Evolutionary conservation across 169 alveolate genomes (phyloP).

Genomic region (Plasmodium vivax): DNA sequence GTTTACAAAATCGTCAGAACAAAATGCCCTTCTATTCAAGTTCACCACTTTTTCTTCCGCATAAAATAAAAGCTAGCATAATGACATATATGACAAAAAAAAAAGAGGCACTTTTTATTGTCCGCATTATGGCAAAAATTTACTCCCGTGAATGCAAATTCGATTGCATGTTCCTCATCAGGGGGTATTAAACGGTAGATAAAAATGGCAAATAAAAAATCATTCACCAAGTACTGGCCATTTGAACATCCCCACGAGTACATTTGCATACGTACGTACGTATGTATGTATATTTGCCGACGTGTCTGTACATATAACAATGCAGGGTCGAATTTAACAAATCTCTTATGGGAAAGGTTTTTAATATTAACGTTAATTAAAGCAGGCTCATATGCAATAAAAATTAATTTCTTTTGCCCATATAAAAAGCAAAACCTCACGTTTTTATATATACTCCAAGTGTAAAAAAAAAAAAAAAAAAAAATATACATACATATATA

Average conservation of each 20-base stretch:
- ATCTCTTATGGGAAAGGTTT: background rate
- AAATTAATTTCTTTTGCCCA: background rate
- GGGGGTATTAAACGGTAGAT: background rate
- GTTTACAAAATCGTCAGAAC: background rate
- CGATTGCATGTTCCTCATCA: background rate
- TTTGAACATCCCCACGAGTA: background rate
- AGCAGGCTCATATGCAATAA: background rate
- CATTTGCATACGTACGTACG: background rate
- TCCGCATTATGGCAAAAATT: background rate
- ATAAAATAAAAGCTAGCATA: background rate
- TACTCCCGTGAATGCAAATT: background rate
- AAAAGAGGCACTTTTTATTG: background rate
- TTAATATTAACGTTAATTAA: background rate
- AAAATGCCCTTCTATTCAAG: background rate
- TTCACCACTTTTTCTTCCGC: background rate
- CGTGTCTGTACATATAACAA: background rate
- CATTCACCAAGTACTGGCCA: background rate
- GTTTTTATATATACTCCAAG: background rate
- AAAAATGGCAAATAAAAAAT: background rate
- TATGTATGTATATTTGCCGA: background rate
- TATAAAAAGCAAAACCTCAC: background rate
- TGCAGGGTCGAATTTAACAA: background rate
- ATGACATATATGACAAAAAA: background rate
- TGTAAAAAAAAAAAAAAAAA: background rate
- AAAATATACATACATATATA: background rate